Base-by-base conservation (phyloP, 2,329 filamentous ascomycete species). In the Lomentospora prolificans region DNA sequence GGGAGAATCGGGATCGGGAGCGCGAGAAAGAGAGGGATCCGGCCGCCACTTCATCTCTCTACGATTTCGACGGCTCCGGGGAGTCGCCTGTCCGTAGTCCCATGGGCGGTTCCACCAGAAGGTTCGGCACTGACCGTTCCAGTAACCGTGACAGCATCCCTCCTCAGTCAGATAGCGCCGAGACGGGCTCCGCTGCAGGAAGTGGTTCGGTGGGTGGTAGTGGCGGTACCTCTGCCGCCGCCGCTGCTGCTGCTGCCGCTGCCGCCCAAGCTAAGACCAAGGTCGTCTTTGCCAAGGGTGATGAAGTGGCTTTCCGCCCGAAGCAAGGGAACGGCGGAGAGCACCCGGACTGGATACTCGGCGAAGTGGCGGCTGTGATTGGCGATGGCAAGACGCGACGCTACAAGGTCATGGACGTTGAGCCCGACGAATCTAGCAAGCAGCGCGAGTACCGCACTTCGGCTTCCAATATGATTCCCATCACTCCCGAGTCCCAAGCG, bases 361-460 rank as follows among this genome's bases (percentile, higher is more conserved):
- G 88, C 53, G 86, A 87, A 58, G 89, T 92, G 53, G 86, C 87
- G 58, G 81, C 82, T 54, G 85, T 92, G 12, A 77, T 83, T 54
- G 87, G 87, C 12, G 87, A 91, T 58, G 86, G 86, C 55, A 90
- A 90, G 67, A 86, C 83, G 65, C 78, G 87, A 64, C 81, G 86
- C 48, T 91, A 91, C 71, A 86, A 87, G 67, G 87, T 91, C 24
- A 82, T 90, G 62, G 88, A 92, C 64, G 85, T 87, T 28, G 87
- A 90, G 65, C 86, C 87, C 1, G 88, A 90, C 63, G 82, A 81
- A 65, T 27, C 50, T 2, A 83, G 77, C 63, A 84, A 83, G 62
- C 80, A 86, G 58, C 79, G 80, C 60, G 81, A 82, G 62, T 90
- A 88, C 66, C 82, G 82, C 56, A 87, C 86, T 2, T 85, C 81